Percentiles rank a stretch among this genome's conserved stretches.
phyloP scores from a whole-genome alignment of 176 grass and related monocot genomes.

The Elymus sibiricus region DNA sequence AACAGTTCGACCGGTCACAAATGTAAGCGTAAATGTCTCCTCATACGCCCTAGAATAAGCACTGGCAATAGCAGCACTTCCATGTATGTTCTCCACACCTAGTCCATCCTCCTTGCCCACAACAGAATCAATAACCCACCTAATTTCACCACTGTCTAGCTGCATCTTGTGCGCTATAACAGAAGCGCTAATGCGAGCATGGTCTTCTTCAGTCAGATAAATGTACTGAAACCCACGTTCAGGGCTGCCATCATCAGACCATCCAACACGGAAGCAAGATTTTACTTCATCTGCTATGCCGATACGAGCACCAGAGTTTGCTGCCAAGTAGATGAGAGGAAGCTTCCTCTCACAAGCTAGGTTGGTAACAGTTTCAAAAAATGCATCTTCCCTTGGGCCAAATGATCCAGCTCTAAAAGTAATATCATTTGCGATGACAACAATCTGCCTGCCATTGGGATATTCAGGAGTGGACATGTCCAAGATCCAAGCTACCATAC shows the following conservation, averaged over 20 bases:
- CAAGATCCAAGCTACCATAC: conserved; percentile 91
- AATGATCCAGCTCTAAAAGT: conserved; percentile 94
- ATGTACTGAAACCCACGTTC: conserved; percentile 89
- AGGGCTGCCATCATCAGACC: conserved; percentile 70
- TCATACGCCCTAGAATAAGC: conserved; percentile 93
- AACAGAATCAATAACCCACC: conserved; percentile 92
- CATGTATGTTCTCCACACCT: conserved; percentile 92
- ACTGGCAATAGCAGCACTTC: conserved; percentile 97
- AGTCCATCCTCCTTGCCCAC: conserved; percentile 96
- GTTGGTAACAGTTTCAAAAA: conserved; percentile 95
- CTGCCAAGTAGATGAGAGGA: conserved; percentile 93
- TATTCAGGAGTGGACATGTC: conserved; percentile 95
- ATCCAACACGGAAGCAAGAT: conserved; percentile 87
- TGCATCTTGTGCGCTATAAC: conserved; percentile 86
- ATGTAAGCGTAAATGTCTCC: conserved; percentile 96
- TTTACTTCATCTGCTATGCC: conserved; percentile 94
- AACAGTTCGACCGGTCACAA: conserved; percentile 82
- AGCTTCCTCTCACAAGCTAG: conserved; percentile 86
- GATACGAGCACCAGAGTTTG: conserved; percentile 89
- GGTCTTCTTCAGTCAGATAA: conserved; percentile 82
- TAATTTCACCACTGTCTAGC: conserved; percentile 72
- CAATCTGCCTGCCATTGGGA: conserved; percentile 77
- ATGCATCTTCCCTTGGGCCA: conserved; percentile 94
- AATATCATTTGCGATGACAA: conserved; percentile 90
- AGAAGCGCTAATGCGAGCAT: conserved; percentile 61